A percentile compares a stretch with the other conserved stretches of the same genome.
Conservation (phyloP, 805 yeast genomes). For the Starmera amethionina region DNA sequence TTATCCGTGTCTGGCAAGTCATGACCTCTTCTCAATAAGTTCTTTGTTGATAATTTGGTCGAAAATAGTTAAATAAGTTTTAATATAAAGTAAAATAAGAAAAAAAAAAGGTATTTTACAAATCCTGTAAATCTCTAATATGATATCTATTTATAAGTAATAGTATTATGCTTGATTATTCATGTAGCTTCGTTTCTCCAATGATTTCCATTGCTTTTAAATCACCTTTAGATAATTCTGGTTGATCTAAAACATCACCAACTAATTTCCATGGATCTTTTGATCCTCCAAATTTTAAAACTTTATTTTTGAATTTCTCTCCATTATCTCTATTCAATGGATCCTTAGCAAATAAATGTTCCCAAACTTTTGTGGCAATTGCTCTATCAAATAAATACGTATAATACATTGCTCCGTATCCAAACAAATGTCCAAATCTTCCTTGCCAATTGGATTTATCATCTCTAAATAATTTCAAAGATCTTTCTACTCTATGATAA, state of each 20-base stretch:
- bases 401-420: constrained; percentile 92
- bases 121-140: background rate
- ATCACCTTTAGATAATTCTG: constrained; percentile 56
- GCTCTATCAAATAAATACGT: constrained; percentile 88
- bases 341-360: constrained; percentile 53
- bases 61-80: background rate
- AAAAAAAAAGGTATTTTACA: background rate
- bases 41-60: background rate
- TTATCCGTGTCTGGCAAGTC: constrained; percentile 99
- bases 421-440: constrained; percentile 83
- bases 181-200: constrained; percentile 21
- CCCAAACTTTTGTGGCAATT: constrained; percentile 81
- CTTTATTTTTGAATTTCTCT: constrained; percentile 54
- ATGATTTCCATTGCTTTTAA: constrained; percentile 54
- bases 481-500: constrained; percentile 57
- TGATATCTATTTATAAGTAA: background rate
- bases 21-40: constrained; percentile 49
- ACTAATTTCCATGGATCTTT: constrained; percentile 82
- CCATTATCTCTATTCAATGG: constrained; percentile 74
- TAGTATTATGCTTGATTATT: background rate
- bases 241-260: constrained; percentile 65
- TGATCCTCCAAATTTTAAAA: constrained; percentile 91
- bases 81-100: background rate
- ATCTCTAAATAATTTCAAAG: constrained; percentile 56
- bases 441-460: constrained; percentile 81